These are phyloP conservation scores for Ogataea allantospora DNA, from an alignment of 805 yeast genomes.

Conservation along the genomic window DNA sequence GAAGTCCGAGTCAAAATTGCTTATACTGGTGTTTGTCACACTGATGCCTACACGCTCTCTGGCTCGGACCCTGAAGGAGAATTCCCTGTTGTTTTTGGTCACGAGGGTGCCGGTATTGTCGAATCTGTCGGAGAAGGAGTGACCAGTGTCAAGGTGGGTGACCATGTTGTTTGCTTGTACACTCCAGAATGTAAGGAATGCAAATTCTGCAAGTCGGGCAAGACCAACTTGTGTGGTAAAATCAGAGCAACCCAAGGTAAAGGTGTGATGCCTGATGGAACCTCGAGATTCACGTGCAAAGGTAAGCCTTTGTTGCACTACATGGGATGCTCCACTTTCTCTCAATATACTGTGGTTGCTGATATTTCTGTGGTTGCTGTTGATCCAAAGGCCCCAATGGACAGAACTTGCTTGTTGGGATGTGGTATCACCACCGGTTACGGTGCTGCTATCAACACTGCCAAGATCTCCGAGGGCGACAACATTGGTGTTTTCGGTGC, in stretches of 20 bases:
- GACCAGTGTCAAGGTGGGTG: constrained; percentile 85
- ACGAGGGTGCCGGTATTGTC: constrained; percentile 97
- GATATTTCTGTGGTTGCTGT: constrained; percentile 96
- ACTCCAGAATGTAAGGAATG: constrained; percentile 97
- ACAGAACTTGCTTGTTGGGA: constrained; percentile 88
- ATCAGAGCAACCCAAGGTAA: constrained; percentile 97
- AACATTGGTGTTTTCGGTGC: constrained; percentile 96
- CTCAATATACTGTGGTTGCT: constrained; percentile 97
- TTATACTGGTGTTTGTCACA: constrained; percentile 96
- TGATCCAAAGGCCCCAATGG: constrained; percentile 77
- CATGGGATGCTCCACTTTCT: constrained; percentile 98
- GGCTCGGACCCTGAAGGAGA: constrained; percentile 97
- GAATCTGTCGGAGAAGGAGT: constrained; percentile 96
- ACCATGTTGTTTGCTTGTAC: constrained; percentile 88
- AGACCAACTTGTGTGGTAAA: constrained; percentile 94
- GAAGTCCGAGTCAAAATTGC: constrained; percentile 90
- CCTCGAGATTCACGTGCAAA: constrained; percentile 80
- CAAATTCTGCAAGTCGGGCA: constrained; percentile 91
- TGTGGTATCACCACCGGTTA: constrained; percentile 99
- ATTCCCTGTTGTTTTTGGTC: constrained; percentile 91
- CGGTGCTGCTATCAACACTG: constrained; percentile 96
- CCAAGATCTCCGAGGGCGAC: constrained; percentile 86
- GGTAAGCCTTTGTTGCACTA: constrained; percentile 87
- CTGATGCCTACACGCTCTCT: constrained; percentile 94
- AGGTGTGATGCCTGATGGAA: constrained; percentile 99